Evolutionary conservation across 2,329 filamentous ascomycete species (phyloP).

Genomic region (Tolypocladium sp.): DNA sequence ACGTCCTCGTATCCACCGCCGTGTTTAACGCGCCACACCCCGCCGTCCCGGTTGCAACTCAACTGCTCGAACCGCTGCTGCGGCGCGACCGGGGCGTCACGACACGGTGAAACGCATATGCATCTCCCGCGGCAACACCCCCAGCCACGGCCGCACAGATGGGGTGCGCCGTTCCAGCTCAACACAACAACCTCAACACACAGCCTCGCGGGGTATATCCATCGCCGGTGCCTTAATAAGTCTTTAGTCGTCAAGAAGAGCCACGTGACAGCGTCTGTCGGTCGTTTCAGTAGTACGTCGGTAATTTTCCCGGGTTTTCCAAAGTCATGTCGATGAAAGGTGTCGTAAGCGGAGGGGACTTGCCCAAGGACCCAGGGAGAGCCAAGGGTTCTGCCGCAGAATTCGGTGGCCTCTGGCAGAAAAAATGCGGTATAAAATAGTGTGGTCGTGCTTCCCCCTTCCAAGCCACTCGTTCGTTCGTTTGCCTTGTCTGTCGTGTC

Average conservation of each 20-base stretch:
- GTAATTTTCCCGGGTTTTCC: constrained; percentile 20
- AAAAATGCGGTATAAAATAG: neutral
- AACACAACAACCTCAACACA: constrained; percentile 21
- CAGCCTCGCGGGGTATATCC: constrained; percentile 32
- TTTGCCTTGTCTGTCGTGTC: neutral
- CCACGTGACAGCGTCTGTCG: constrained; percentile 23
- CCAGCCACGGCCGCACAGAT: neutral
- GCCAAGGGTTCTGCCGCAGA: constrained; percentile 17
- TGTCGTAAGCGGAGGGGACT: constrained; percentile 12
- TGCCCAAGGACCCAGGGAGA: neutral
- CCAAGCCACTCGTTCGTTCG: neutral
- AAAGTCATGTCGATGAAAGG: constrained; percentile 21
- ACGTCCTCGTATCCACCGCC: constrained; percentile 24
- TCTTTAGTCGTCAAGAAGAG: constrained; percentile 24
- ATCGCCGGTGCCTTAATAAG: constrained; percentile 29
- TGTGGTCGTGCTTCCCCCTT: neutral
- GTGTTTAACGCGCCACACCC: constrained; percentile 2
- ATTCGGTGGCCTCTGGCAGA: constrained; percentile 7
- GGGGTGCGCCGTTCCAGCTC: constrained; percentile 19
- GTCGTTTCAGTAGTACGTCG: constrained; percentile 23
- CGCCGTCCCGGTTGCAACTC: neutral
- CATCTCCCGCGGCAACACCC: neutral
- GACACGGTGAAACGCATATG: neutral
- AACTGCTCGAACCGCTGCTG: constrained; percentile 2
- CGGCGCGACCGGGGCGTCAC: neutral